These are phyloP conservation scores for Mortierella sp. DNA, from an alignment of 371 early-diverging fungal species.

Conservation along the genomic window DNA sequence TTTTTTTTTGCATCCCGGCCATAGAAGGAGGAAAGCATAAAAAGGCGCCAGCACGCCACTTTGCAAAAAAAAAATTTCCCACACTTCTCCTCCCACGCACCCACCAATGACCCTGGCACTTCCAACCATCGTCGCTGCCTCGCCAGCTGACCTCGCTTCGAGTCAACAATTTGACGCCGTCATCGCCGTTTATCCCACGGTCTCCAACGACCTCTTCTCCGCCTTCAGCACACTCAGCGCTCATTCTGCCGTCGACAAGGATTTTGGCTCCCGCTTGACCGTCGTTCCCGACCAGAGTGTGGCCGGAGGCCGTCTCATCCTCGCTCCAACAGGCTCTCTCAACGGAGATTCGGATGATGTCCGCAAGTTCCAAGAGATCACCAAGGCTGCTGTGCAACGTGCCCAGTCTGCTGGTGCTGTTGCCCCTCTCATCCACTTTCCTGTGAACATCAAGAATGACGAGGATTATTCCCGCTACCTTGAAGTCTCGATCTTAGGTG, in stretches of 20 bases:
- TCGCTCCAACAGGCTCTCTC: conserved; percentile 79
- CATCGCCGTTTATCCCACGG: conserved; percentile 45
- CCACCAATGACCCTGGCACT: conserved; percentile 37
- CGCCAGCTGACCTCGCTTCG: conserved; percentile 31
- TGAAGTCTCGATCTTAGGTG: conserved; percentile 79
- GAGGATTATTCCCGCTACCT: conserved; percentile 73
- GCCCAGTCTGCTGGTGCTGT: conserved; percentile 73
- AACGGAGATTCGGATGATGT: conserved; percentile 85
- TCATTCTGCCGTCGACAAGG: conserved; percentile 42
- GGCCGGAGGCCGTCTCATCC: conserved; percentile 70
- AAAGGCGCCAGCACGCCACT: too few relatives aligned
- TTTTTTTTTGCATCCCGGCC: too few relatives aligned
- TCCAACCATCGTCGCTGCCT: conserved; percentile 35
- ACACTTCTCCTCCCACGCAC: too few relatives aligned
- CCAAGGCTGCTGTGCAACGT: conserved; percentile 71
- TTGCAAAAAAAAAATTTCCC: too few relatives aligned
- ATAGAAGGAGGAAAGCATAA: too few relatives aligned
- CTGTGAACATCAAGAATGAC: conserved; percentile 50
- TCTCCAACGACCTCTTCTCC: conserved; percentile 30
- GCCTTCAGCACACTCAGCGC: conserved; percentile 31
- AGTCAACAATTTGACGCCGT: conserved; percentile 38
- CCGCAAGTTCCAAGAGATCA: conserved; percentile 76
- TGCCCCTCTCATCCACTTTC: conserved; percentile 70
- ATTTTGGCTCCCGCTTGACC: conserved; percentile 36
- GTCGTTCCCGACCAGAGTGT: conserved; percentile 50